These are phyloP conservation scores for Paramarasmius palmivorus DNA, from an alignment of 1,284 basidiomycete species.

Conservation along the genomic window DNA sequence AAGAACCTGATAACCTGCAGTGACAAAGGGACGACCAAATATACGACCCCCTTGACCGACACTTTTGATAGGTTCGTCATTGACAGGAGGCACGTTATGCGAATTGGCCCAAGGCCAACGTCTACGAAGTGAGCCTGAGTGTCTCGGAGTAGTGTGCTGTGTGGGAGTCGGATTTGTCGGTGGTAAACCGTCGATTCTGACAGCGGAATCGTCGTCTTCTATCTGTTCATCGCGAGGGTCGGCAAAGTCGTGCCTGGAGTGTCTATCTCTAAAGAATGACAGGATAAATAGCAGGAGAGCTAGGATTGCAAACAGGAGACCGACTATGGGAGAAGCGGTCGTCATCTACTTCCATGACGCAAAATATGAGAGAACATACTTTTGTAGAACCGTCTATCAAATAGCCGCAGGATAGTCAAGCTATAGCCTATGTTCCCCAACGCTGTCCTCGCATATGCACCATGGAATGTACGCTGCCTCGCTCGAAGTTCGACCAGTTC, in stretches of 20 bases:
- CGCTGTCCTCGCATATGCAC: conserved; percentile 78
- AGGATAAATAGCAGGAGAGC: conserved; percentile 61
- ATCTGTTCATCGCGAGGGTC: conserved; percentile 39
- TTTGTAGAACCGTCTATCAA: conserved; percentile 69
- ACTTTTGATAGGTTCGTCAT: conserved; percentile 39
- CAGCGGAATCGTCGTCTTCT: neutral
- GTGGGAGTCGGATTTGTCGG: neutral
- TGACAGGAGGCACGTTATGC: neutral
- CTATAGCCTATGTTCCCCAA: conserved; percentile 76
- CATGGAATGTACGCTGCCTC: conserved; percentile 78
- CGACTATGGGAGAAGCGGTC: conserved; percentile 47
- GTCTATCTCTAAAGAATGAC: conserved; percentile 62
- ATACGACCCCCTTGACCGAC: conserved; percentile 61
- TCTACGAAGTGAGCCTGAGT: conserved; percentile 5
- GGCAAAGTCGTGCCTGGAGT: conserved; percentile 74
- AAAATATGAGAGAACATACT: conserved; percentile 43
- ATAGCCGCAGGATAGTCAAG: conserved; percentile 74
- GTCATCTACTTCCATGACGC: neutral
- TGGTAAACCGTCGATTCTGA: neutral
- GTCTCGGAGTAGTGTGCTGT: neutral
- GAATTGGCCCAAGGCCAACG: neutral
- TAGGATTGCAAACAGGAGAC: conserved; percentile 69
- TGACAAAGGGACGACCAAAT: conserved; percentile 77
- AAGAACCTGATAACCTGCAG: conserved; percentile 75
- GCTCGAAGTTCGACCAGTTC: conserved; percentile 79